Conservation (phyloP, 768 basidiomycete species). For the Rhizopogon rudus region DNA sequence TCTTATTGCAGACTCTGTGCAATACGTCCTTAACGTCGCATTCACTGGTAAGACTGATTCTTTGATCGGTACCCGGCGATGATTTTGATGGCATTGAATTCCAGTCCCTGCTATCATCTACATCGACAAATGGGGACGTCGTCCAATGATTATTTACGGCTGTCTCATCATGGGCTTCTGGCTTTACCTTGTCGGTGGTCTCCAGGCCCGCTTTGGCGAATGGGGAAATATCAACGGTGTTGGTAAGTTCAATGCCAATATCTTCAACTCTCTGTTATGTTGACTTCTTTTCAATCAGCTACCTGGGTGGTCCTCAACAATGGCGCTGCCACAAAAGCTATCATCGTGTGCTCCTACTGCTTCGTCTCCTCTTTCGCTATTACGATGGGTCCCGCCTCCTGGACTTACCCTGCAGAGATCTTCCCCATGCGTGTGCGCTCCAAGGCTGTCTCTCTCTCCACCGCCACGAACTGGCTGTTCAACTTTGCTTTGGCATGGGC, state of each 20-base stretch:
- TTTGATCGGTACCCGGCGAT: background rate
- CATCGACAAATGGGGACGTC: constrained; percentile 77
- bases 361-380: constrained; percentile 73
- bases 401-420: constrained; percentile 71
- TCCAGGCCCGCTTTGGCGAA: constrained; percentile 62
- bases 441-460: constrained; percentile 46
- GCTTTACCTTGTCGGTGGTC: constrained; percentile 71
- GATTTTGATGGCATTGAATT: background rate
- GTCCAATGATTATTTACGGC: constrained; percentile 67
- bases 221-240: constrained; percentile 47
- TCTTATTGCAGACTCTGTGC: constrained; percentile 71
- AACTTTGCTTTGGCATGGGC: constrained; percentile 74
- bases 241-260: constrained; percentile 17
- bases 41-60: constrained; percentile 24
- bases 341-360: constrained; percentile 75
- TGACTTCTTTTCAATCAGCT: constrained; percentile 3
- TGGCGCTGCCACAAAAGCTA: constrained; percentile 52
- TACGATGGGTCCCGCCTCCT: constrained; percentile 74
- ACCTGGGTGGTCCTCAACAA: constrained; percentile 63
- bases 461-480: constrained; percentile 55
- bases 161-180: constrained; percentile 70
- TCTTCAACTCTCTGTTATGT: background rate
- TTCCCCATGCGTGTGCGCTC: constrained; percentile 65
- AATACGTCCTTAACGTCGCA: constrained; percentile 39
- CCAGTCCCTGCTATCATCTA: constrained; percentile 46